Evolutionary conservation across 2,329 filamentous ascomycete genomes (phyloP).

Genomic region (Aspergillus udagawae): DNA sequence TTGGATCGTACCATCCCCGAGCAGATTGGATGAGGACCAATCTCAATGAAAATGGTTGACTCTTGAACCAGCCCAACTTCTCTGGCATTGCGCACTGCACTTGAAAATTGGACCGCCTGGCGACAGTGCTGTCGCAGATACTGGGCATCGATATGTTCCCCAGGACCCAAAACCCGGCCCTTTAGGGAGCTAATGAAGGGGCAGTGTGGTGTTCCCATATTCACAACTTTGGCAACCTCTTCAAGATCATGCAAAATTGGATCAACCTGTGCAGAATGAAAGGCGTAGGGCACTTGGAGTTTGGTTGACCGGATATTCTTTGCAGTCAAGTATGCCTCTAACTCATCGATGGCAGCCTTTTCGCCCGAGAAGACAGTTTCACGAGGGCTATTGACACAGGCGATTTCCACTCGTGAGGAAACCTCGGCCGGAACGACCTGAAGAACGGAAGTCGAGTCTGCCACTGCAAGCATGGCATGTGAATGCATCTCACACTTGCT

Average conservation of each 20-base stretch:
- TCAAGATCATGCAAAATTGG: slow-evolving; percentile 43
- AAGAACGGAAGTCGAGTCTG: slow-evolving; percentile 32
- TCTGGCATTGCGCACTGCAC: slow-evolving; percentile 37
- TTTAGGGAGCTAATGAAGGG: too few relatives aligned
- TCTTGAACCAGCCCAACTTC: slow-evolving; percentile 53
- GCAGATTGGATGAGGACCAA: slow-evolving; percentile 48
- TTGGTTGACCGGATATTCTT: slow-evolving; percentile 39
- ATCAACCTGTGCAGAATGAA: slow-evolving; percentile 46
- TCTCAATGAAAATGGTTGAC: slow-evolving; percentile 69
- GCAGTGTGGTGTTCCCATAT: too few relatives aligned
- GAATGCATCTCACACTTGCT: slow-evolving; percentile 38
- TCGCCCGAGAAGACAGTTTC: slow-evolving; percentile 41
- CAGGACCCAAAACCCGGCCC: slow-evolving; percentile 18
- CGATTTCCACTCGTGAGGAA: slow-evolving; percentile 11
- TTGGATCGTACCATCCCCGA: slow-evolving; percentile 49
- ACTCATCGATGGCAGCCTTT: slow-evolving; percentile 32
- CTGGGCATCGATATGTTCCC: slow-evolving; percentile 36
- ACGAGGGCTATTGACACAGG: slow-evolving; percentile 42
- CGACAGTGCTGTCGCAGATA: slow-evolving; percentile 43
- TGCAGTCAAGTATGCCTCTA: slow-evolving; percentile 32
- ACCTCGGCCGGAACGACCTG: slow-evolving; percentile 15
- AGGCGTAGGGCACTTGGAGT: slow-evolving; percentile 43
- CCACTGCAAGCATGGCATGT: slow-evolving; percentile 44
- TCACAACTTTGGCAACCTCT: slow-evolving; percentile 24
- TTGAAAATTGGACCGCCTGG: slow-evolving; percentile 45